These are phyloP conservation scores for Aspergillus pseudoglaucus DNA, from an alignment of 2,329 filamentous ascomycete species.

Conservation along the genomic window DNA sequence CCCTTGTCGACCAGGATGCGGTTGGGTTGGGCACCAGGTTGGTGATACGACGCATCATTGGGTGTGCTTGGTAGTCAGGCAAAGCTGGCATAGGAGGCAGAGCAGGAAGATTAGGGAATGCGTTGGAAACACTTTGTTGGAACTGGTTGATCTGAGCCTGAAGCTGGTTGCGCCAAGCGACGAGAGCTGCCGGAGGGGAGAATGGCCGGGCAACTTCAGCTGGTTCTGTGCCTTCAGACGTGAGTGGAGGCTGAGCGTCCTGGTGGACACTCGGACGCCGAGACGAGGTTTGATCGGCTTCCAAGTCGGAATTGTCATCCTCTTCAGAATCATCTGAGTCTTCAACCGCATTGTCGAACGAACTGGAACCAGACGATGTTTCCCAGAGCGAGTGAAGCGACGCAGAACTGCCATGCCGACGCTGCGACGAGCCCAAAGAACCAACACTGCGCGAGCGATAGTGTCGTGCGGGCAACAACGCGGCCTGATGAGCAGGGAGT, in stretches of 20 bases:
- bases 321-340: slow-evolving; percentile 30
- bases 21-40: slow-evolving; percentile 63
- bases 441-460: slow-evolving; percentile 60
- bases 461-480: slow-evolving; percentile 57
- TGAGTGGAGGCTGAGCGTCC: slow-evolving; percentile 20
- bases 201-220: slow-evolving; percentile 27
- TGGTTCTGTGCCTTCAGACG: slow-evolving; percentile 20
- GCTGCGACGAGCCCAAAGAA: slow-evolving; percentile 48
- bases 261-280: slow-evolving; percentile 32
- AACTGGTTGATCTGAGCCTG: slow-evolving; percentile 68
- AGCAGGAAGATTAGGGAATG: slow-evolving; percentile 53
- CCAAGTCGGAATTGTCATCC: slow-evolving; percentile 12
- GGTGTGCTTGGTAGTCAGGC: slow-evolving; percentile 67
- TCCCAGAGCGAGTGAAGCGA: slow-evolving; percentile 65
- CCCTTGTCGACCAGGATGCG: slow-evolving; percentile 35
- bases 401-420: slow-evolving; percentile 55
- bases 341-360: slow-evolving; percentile 39
- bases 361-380: slow-evolving; percentile 41
- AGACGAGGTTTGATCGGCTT: slow-evolving; percentile 21
- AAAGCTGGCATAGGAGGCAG: slow-evolving; percentile 58
- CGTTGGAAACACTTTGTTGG: slow-evolving; percentile 62
- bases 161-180: slow-evolving; percentile 67
- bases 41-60: slow-evolving; percentile 65
- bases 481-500: slow-evolving; percentile 56
- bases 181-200: slow-evolving; percentile 56